A percentile compares a stretch with the other conserved stretches of the same genome.
These are phyloP conservation scores for Trichoderma lentiforme DNA, from an alignment of 2,329 filamentous ascomycete species.

Conservation along the genomic window DNA sequence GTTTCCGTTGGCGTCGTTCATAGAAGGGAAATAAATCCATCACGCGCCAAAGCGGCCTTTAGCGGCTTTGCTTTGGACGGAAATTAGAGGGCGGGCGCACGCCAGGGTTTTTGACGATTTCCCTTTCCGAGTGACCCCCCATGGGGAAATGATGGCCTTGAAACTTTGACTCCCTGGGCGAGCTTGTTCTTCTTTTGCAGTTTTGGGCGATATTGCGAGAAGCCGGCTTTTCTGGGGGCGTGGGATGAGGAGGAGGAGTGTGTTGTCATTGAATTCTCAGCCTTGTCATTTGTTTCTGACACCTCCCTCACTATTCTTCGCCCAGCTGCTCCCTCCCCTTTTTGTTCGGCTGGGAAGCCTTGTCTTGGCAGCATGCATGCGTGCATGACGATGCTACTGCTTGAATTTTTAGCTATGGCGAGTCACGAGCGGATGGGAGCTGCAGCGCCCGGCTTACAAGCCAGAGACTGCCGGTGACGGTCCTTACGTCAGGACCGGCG, in stretches of 20 bases:
- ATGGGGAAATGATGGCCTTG: conserved; percentile 1
- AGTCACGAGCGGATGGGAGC: background rate
- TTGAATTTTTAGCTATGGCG: background rate
- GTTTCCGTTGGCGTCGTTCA: background rate
- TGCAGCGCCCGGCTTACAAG: background rate
- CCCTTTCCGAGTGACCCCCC: background rate
- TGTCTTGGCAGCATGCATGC: background rate
- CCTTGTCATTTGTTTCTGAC: background rate
- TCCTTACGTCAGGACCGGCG: background rate
- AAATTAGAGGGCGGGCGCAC: background rate
- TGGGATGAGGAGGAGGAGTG: background rate
- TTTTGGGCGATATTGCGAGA: background rate
- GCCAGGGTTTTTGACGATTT: background rate
- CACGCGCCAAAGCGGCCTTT: background rate
- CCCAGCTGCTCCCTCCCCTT: background rate
- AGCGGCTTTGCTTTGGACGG: background rate
- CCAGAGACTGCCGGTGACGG: background rate
- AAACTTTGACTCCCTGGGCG: too few relatives aligned
- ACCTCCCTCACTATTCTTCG: background rate
- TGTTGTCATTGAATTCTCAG: background rate
- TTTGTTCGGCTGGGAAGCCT: background rate
- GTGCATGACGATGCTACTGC: background rate
- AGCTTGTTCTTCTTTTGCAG: background rate
- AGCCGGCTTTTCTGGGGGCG: background rate
- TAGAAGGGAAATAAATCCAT: background rate